phyloP scores from a whole-genome alignment of 345 rosid genomes.

The Boechera stricta region DNA sequence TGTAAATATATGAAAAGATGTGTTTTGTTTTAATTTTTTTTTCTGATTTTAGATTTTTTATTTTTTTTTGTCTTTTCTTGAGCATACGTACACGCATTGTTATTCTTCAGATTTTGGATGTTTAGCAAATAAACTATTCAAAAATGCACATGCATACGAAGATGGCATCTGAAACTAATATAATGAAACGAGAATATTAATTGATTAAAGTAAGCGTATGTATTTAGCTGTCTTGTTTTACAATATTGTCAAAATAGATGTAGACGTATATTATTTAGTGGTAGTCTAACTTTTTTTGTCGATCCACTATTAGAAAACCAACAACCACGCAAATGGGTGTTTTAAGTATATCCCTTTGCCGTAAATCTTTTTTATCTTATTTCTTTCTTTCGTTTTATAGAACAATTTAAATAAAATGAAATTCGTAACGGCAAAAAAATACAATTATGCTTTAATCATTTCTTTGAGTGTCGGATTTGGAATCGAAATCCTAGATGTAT shows the following conservation, averaged over 20 bases:
- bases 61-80: constrained; percentile 23
- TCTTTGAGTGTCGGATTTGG: background rate
- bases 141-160: constrained; percentile 36
- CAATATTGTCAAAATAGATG: constrained; percentile 20
- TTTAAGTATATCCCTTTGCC: background rate
- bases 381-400: background rate
- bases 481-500: background rate
- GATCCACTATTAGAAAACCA: background rate
- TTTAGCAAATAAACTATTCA: constrained; percentile 27
- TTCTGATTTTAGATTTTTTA: constrained; percentile 6
- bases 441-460: background rate
- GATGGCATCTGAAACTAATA: constrained; percentile 27
- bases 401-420: background rate
- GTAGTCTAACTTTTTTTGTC: background rate
- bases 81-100: constrained; percentile 24
- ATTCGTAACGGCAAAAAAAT: background rate
- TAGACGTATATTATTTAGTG: constrained; percentile 4
- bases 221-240: constrained; percentile 14
- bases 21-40: constrained; percentile 12
- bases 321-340: background rate
- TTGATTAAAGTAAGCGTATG: background rate
- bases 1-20: constrained; percentile 35
- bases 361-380: background rate
- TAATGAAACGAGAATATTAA: background rate
- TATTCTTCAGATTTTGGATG: constrained; percentile 32